Conservation (phyloP, 352 stramenopile species). For the Phytopythium mirpurense region DNA sequence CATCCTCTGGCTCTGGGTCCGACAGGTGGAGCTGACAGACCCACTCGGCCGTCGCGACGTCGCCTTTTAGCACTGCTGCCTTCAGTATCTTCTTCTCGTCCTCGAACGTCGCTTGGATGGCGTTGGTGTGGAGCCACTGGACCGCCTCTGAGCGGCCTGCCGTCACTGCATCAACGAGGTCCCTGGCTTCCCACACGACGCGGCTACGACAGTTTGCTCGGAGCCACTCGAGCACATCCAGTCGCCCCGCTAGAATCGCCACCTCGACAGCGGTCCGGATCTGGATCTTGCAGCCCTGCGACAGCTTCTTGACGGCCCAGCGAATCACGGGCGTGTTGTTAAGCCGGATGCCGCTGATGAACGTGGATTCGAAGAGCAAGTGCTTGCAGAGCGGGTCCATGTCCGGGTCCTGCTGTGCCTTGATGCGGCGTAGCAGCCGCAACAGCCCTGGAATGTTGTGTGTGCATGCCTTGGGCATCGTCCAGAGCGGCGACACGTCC, state of each 20-base stretch:
- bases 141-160: neutral
- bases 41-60: neutral
- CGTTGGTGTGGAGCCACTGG: constrained; percentile 1
- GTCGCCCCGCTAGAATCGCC: too few species aligned
- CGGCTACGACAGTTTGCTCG: neutral
- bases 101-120: neutral
- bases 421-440: neutral
- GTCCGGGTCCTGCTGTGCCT: neutral
- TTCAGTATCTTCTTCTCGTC: neutral
- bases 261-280: neutral
- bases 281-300: neutral
- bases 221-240: neutral
- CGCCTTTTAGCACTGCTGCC: neutral
- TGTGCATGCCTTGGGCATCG: neutral
- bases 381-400: neutral
- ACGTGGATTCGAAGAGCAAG: neutral
- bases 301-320: neutral
- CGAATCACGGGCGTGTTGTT: neutral
- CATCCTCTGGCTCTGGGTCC: neutral
- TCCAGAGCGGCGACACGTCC: neutral
- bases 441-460: neutral
- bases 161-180: neutral
- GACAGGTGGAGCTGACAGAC: neutral
- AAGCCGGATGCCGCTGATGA: neutral
- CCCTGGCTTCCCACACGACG: neutral